Evolutionary conservation across 2,329 filamentous ascomycete species (phyloP).

Genomic region (Venturia nashicola): DNA sequence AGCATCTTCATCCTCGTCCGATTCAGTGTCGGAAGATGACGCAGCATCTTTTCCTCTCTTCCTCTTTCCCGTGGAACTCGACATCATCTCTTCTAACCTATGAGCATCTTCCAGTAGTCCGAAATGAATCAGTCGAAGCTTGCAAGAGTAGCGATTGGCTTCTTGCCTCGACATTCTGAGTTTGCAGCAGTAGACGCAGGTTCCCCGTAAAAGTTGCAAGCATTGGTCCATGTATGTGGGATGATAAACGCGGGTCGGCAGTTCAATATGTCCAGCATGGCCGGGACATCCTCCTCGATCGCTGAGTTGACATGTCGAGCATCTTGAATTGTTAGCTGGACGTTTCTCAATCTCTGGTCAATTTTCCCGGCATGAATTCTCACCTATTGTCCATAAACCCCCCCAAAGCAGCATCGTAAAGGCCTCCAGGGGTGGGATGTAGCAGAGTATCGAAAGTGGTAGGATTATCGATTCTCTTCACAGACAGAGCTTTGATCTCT

Average conservation of each 20-base stretch:
- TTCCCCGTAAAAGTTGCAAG: slow-evolving; percentile 69
- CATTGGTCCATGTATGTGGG: slow-evolving; percentile 94
- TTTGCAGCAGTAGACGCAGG: slow-evolving; percentile 83
- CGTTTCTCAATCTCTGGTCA: neutral
- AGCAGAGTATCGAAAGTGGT: slow-evolving; percentile 88
- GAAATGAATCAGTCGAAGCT: slow-evolving; percentile 73
- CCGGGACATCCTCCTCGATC: slow-evolving; percentile 68
- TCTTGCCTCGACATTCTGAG: slow-evolving; percentile 68
- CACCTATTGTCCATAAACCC: slow-evolving; percentile 79
- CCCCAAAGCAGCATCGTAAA: slow-evolving; percentile 86
- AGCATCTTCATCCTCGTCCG: slow-evolving; percentile 19
- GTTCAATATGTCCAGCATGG: slow-evolving; percentile 88
- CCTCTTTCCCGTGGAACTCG: slow-evolving; percentile 31
- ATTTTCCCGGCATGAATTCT: slow-evolving; percentile 21
- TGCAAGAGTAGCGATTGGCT: slow-evolving; percentile 70
- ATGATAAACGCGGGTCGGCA: slow-evolving; percentile 88
- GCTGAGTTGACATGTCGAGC: slow-evolving; percentile 81
- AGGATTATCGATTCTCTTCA: slow-evolving; percentile 86
- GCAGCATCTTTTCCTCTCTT: slow-evolving; percentile 3
- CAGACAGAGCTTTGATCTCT: slow-evolving; percentile 81
- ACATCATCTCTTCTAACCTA: slow-evolving; percentile 36
- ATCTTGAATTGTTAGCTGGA: slow-evolving; percentile 40
- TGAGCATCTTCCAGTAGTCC: slow-evolving; percentile 62
- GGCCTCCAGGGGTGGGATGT: slow-evolving; percentile 77
- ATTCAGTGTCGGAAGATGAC: slow-evolving; percentile 16